Conservation (phyloP, 106 monocot species). For the Triglochin maritima region DNA sequence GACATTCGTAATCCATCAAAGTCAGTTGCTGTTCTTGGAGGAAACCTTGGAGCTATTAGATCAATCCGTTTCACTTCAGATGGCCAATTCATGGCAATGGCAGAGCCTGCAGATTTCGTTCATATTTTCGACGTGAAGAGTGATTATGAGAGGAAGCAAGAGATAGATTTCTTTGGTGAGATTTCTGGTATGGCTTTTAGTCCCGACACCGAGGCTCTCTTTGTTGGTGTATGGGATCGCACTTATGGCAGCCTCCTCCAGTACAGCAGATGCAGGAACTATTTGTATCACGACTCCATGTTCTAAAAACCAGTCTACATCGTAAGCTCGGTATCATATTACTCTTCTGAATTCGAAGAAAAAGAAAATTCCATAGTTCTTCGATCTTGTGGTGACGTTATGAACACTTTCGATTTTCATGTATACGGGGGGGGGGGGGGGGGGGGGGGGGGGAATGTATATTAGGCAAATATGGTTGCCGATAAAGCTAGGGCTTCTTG, state of each 20-base stretch:
- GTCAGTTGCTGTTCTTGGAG: conserved; percentile 26
- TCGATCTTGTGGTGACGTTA: too few relatives aligned
- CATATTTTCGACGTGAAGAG: conserved; percentile 33
- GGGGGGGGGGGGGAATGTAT: too few relatives aligned
- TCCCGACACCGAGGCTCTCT: conserved; percentile 34
- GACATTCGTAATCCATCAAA: conserved; percentile 29
- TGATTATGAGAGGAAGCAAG: conserved; percentile 25
- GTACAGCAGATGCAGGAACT: conserved; percentile 24
- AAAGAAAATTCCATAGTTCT: too few relatives aligned
- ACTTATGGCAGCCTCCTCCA: conserved; percentile 40
- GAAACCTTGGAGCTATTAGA: conserved; percentile 35
- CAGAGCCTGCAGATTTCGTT: conserved; percentile 46
- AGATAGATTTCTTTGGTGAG: conserved; percentile 45
- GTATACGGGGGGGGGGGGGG: too few relatives aligned
- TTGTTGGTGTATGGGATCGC: conserved; percentile 31
- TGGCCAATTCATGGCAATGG: conserved; percentile 41
- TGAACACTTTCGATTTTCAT: too few relatives aligned
- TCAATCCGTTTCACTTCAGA: conserved; percentile 34
- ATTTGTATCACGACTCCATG: conserved; percentile 21
- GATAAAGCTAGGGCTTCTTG: too few relatives aligned
- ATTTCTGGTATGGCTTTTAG: conserved; percentile 42
- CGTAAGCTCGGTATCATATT: background rate
- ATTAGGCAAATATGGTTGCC: too few relatives aligned
- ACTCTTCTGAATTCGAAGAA: background rate
- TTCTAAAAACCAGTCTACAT: conserved; percentile 10